A percentile compares a stretch with the other conserved stretches of the same genome.
Conservation (phyloP, 768 basidiomycete species). For the Boletus coccyginus region DNA sequence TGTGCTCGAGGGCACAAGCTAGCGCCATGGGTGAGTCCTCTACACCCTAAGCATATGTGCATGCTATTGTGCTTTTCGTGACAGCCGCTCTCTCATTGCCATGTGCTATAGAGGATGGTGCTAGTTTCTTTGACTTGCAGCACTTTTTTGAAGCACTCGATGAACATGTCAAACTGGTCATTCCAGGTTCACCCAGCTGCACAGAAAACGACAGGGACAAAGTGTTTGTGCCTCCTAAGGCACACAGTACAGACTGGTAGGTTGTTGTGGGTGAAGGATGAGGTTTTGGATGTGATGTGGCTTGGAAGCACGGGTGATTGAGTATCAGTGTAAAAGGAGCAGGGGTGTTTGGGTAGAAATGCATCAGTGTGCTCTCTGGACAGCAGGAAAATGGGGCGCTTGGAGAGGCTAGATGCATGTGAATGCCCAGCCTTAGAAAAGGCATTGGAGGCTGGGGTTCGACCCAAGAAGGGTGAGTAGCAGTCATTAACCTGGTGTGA, state of each 20-base stretch:
- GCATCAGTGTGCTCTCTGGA: not conserved
- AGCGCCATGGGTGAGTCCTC: not conserved
- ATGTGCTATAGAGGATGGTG: not conserved
- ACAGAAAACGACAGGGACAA: not conserved
- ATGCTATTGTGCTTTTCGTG: not conserved
- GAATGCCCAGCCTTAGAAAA: not conserved
- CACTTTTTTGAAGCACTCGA: not conserved
- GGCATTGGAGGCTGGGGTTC: no score
- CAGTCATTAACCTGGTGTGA: no score
- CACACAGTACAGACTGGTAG: not conserved
- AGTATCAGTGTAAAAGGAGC: not conserved
- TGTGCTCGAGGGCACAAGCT: not conserved
- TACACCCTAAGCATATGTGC: not conserved
- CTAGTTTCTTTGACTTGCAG: not conserved
- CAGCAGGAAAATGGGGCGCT: not conserved
- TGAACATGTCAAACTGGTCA: not conserved
- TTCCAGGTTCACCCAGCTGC: not conserved
- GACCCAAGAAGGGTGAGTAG: no score
- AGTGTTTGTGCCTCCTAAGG: not conserved
- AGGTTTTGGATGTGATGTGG: no score
- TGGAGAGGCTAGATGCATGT: not conserved
- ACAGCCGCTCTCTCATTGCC: not conserved
- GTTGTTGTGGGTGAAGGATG: not conserved
- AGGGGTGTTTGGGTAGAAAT: not conserved
- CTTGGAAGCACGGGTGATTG: no score